Evolutionary conservation across 495 filamentous ascomycete species (phyloP).

Genomic region (Penicillium arizonense): DNA sequence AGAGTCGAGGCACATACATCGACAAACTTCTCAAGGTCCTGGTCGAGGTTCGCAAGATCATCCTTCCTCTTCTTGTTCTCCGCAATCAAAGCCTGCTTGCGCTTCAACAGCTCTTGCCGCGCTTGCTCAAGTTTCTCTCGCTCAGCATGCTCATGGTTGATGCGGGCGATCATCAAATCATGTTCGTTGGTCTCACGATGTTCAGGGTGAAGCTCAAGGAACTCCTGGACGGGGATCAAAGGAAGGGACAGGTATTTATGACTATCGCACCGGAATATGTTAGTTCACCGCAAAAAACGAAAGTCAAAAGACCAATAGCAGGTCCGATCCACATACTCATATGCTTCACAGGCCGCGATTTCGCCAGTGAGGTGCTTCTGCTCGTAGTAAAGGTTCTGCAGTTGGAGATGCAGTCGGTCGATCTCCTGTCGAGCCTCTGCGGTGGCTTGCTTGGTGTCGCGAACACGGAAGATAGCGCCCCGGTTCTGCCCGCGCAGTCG

Average conservation of each 20-base stretch:
- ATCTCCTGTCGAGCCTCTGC: constrained; percentile 87
- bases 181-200: constrained; percentile 66
- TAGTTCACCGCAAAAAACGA: constrained; percentile 3
- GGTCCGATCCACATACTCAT: constrained; percentile 66
- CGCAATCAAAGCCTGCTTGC: constrained; percentile 86
- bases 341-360: constrained; percentile 86
- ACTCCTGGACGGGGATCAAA: constrained; percentile 79
- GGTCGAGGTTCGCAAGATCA: constrained; percentile 82
- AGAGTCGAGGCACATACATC: constrained; percentile 44
- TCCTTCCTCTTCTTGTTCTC: constrained; percentile 96
- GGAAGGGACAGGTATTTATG: constrained; percentile 87
- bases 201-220: constrained; percentile 75
- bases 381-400: constrained; percentile 97
- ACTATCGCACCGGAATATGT: constrained; percentile 43
- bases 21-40: constrained; percentile 88
- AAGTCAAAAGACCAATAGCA: background rate
- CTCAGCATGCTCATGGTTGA: constrained; percentile 85
- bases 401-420: constrained; percentile 83
- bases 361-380: constrained; percentile 87
- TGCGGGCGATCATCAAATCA: constrained; percentile 84
- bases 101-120: constrained; percentile 79
- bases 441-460: constrained; percentile 83
- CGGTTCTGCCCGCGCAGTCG: constrained; percentile 82
- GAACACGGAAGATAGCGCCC: constrained; percentile 71
- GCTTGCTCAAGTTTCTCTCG: constrained; percentile 85